Base-by-base conservation (phyloP, 2,329 filamentous ascomycete genomes). In the Drechmeria coniospora region DNA sequence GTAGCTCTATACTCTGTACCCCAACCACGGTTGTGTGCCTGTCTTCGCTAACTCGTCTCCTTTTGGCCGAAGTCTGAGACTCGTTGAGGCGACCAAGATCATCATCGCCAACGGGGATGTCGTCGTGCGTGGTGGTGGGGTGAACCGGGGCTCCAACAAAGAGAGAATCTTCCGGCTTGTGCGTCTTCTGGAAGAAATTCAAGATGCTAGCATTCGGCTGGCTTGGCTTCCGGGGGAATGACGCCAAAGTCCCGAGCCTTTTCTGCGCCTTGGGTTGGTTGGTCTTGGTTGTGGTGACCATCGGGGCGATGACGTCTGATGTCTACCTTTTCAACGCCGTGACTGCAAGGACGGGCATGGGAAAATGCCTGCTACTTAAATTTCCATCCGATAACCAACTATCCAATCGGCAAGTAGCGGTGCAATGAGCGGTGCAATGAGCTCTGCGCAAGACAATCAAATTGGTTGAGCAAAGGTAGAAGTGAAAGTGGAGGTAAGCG, bases 151-250 rank as follows among this genome's bases (percentile, higher is more conserved):
- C 36, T n/a, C 47, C 52, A 0, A 61, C 49, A 37, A 80, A 78
- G 8, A 79, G 61, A 13, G 61, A 57, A 31, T 73, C 57, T 35
- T 76, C 63, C 31, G 65, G 56, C 28, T 67, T 65, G 21, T 70
- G 65, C 0, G 68, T 61, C 44, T 81, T 83, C 43, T 79, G 74
- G 46, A 84, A 84, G 49, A 82, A 84, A 36, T 54, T 81, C 10
- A 82, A 53, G 18, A 83, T 82, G 36, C 74, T 82, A 6, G 62
- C 59, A 40, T 80, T 81, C 1, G 57, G 54, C 21, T 54, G 56
- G 13, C 42, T 39, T 4, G 56, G 43, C 27, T 51, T 56, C 37
- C 52, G 55, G n/a, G 43, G 32, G 4, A 41, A 26, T 15, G 41
- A 32, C 3, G 39, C 35, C 13, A 32, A 26, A 3, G 41, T 31